Evolutionary conservation across 257 asterid species (phyloP).

Genomic region (Ocimum tenuiflorum): DNA sequence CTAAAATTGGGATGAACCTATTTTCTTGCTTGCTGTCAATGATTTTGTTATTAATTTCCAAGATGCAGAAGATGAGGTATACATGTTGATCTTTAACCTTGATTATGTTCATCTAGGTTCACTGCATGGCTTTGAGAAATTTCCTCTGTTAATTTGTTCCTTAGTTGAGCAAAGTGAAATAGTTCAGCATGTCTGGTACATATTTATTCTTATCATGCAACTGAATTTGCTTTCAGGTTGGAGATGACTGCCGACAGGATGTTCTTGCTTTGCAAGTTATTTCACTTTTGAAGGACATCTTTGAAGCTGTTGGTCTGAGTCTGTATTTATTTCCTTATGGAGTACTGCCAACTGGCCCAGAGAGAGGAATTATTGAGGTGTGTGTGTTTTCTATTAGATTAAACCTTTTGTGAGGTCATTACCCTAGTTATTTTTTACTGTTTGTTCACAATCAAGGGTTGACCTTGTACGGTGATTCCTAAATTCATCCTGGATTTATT

Average conservation of each 20-base stretch:
- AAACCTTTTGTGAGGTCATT: neutral
- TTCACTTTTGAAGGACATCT: slow-evolving; percentile 89
- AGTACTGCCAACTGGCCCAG: slow-evolving; percentile 97
- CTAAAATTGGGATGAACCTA: neutral
- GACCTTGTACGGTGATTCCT: slow-evolving; percentile 2
- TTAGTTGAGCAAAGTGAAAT: neutral
- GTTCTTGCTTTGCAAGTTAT: slow-evolving; percentile 98
- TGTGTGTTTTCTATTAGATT: neutral
- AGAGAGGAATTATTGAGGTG: slow-evolving; percentile 98
- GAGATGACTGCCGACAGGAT: slow-evolving; percentile 99
- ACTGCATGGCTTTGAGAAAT: neutral
- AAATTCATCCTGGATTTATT: neutral
- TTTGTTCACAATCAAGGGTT: neutral
- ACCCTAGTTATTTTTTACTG: neutral
- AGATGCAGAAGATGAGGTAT: neutral
- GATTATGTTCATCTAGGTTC: slow-evolving; percentile 9
- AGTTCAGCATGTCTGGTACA: too few species aligned
- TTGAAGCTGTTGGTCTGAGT: slow-evolving; percentile 77
- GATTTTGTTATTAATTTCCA: slow-evolving; percentile 5
- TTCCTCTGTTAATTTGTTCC: neutral
- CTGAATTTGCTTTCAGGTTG: slow-evolving; percentile 55
- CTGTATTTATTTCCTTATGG: slow-evolving; percentile 93
- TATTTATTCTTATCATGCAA: slow-evolving; percentile 17
- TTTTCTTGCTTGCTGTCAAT: neutral
- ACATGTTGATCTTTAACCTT: neutral